Base-by-base conservation (phyloP, 2,329 filamentous ascomycete genomes). In the Chaetomium strumarium region DNA sequence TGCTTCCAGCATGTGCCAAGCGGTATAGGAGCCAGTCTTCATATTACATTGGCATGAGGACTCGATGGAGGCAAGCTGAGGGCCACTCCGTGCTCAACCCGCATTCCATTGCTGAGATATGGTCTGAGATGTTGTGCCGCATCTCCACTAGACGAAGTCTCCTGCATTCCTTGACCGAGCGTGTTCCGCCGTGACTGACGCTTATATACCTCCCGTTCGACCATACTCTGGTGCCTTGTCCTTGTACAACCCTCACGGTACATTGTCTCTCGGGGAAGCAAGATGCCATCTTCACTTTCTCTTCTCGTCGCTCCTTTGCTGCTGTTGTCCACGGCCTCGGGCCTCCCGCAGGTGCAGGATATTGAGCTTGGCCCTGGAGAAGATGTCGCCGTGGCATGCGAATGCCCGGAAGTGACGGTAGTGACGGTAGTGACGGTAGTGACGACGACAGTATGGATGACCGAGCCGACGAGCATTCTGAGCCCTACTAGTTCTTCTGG, bases 121-220 rank as follows among this genome's bases (percentile, higher is more conserved):
- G 52, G 53, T 60, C 55, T 60, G 49, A 56, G 45, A 50, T 52
- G 57, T 55, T 55, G 57, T 56, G 58, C 58, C 56, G 59, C 55
- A 33, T 56, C 53, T 46, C 52, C 57, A 37, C 49, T 46, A 31
- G 39, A 43, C 47, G 20, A 16, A 48, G 14, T 52, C 42, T 40
- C 17, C 20, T 52, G 54, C 59, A 61, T 60, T 62, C 59, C 49
- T 58, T 58, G 40, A 19, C 16, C 40, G 45, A 52, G 53, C 44
- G 29, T 43, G 42, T 38, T 41, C 42, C 30, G 40, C 12, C 9
- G 40, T 36, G 52, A 37, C 44, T n/a, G 46, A 9, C 37, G 29
- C 36, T 51, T 57, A 55, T 55, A 58, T 10, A 19, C 30, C 3
- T 14, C 30, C 20, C 1, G 12, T 5, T 13, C 13, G 24, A 16